phyloP scores from a whole-genome alignment of 352 stramenopile genomes.

The Discostella stelligera region DNA sequence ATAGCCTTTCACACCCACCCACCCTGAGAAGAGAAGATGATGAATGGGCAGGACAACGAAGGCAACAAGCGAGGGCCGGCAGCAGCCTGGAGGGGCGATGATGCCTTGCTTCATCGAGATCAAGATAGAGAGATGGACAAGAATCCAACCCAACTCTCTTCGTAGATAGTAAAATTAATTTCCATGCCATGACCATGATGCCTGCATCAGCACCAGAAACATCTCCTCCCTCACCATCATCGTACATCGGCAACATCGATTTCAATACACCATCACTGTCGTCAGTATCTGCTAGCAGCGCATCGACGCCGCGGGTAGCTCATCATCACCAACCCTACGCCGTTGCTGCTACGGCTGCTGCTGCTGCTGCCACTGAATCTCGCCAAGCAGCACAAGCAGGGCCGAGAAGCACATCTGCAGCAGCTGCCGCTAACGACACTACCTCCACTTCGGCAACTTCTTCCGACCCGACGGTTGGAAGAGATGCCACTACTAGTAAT shows the following conservation, averaged over 20 bases:
- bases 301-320: not conserved
- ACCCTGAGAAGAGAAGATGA: too few species aligned
- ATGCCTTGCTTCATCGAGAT: too few species aligned
- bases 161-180: too few species aligned
- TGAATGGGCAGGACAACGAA: too few species aligned
- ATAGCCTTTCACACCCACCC: too few species aligned
- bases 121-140: too few species aligned
- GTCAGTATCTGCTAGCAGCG: not conserved
- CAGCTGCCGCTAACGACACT: not conserved
- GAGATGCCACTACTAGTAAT: not conserved
- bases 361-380: not conserved
- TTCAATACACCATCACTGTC: not conserved
- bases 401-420: not conserved
- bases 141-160: too few species aligned
- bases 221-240: not conserved
- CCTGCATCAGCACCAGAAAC: not conserved
- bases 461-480: constrained; percentile 1
- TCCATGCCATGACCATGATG: too few species aligned
- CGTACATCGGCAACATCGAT: not conserved
- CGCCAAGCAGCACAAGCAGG: not conserved
- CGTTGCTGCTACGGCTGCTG: not conserved
- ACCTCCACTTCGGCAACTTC: not conserved
- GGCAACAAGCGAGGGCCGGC: too few species aligned
- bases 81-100: too few species aligned
- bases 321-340: not conserved